Evolutionary conservation across 148 eudicot species (phyloP).

Genomic region (Chenopodium berlandieri): DNA sequence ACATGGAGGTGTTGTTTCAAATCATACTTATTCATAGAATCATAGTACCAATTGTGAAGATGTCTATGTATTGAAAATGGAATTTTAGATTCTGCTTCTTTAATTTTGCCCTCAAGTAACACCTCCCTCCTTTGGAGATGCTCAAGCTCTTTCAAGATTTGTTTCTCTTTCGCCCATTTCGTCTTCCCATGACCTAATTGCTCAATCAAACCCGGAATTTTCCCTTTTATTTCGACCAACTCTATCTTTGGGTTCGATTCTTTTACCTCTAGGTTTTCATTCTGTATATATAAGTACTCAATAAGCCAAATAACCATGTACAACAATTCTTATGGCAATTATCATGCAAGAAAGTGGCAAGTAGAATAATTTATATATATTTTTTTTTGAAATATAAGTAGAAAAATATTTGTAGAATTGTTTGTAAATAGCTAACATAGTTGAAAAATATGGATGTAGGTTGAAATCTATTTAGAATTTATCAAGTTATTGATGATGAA

Average conservation of each 20-base stretch:
- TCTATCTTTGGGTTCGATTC: conserved; percentile 11
- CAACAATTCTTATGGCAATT: too few relatives aligned
- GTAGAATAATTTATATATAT: too few relatives aligned
- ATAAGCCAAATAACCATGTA: too few relatives aligned
- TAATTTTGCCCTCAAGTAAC: background rate
- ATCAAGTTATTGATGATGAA: too few relatives aligned
- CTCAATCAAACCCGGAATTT: background rate
- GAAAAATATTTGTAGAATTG: too few relatives aligned
- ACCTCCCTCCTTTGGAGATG: background rate
- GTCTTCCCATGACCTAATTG: conserved; percentile 7
- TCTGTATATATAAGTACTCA: background rate
- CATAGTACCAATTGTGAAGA: background rate
- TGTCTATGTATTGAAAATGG: background rate
- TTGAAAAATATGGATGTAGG: too few relatives aligned
- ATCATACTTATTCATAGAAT: conserved; percentile 1
- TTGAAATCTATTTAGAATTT: too few relatives aligned
- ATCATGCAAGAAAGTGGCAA: too few relatives aligned
- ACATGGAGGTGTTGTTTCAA: background rate
- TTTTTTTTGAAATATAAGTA: too few relatives aligned
- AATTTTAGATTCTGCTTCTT: conserved; percentile 4
- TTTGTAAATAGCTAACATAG: too few relatives aligned
- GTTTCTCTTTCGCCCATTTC: background rate
- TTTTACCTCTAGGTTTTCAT: conserved; percentile 10
- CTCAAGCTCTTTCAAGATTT: background rate
- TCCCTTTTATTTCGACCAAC: background rate